Evolutionary conservation across 2,329 filamentous ascomycete species (phyloP).

Genomic region (Aspergillus alliaceus): DNA sequence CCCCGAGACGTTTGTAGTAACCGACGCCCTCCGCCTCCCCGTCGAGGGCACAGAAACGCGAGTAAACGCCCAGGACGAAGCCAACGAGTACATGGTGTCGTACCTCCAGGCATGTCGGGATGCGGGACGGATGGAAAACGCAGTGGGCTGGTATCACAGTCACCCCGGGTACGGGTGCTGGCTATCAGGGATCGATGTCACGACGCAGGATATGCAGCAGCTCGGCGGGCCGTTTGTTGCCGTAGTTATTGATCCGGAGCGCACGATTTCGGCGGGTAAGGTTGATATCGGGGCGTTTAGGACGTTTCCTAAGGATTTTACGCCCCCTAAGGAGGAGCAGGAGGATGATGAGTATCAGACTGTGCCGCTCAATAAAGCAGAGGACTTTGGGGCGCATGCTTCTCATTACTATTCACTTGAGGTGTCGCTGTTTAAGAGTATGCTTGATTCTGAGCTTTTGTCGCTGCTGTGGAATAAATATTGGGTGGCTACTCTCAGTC

Average conservation of each 20-base stretch:
- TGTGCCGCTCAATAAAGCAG: slow-evolving; percentile 88
- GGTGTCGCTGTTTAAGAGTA: slow-evolving; percentile 91
- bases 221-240: slow-evolving; percentile 91
- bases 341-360: slow-evolving; percentile 47
- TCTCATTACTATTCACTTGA: slow-evolving; percentile 88
- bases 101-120: slow-evolving; percentile 77
- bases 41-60: slow-evolving; percentile 98
- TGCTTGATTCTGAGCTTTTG: slow-evolving; percentile 81
- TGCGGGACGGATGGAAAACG: slow-evolving; percentile 79
- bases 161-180: slow-evolving; percentile 98
- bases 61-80: slow-evolving; percentile 93
- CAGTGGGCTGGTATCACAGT: slow-evolving; percentile 96
- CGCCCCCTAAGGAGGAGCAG: slow-evolving; percentile 51
- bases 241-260: slow-evolving; percentile 93
- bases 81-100: slow-evolving; percentile 93
- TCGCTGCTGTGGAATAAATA: slow-evolving; percentile 98
- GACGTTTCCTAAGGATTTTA: slow-evolving; percentile 78
- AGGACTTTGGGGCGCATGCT: slow-evolving; percentile 92
- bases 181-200: slow-evolving; percentile 94
- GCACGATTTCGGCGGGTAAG: slow-evolving; percentile 90
- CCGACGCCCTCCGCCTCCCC: slow-evolving; percentile 87
- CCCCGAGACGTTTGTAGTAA: slow-evolving; percentile 81
- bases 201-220: slow-evolving; percentile 84
- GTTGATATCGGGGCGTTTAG: slow-evolving; percentile 97
- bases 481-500: slow-evolving; percentile 87